These are phyloP conservation scores for Pythium dissotocum DNA, from an alignment of 352 stramenopile genomes.

Conservation along the genomic window DNA sequence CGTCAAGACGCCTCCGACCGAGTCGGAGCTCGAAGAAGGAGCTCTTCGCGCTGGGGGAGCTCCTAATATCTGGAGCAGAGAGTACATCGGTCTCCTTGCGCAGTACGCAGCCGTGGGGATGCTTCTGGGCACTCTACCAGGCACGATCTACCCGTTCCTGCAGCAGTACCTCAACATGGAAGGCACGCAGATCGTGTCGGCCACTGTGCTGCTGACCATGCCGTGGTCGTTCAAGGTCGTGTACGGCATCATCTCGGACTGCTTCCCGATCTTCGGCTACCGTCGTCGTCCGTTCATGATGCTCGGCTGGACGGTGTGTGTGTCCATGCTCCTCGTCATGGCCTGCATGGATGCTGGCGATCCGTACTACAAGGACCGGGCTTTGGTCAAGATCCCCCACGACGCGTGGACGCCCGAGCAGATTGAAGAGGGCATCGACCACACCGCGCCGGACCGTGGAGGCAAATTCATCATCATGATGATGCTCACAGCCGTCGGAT, in stretches of 20 bases:
- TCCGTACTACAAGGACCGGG: constrained; percentile 1
- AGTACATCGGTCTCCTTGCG: background rate
- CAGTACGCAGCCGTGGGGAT: background rate
- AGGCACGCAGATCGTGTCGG: constrained; percentile 32
- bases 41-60: background rate
- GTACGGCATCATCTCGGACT: constrained; percentile 31
- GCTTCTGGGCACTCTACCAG: background rate
- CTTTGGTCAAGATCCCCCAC: background rate
- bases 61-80: background rate
- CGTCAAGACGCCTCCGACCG: background rate
- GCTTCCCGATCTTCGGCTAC: constrained; percentile 37
- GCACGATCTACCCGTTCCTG: background rate
- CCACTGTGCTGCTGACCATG: constrained; percentile 27
- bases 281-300: constrained; percentile 39
- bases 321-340: background rate
- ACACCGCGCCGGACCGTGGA: background rate
- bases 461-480: constrained; percentile 5
- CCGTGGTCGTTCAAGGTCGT: constrained; percentile 42
- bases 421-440: background rate
- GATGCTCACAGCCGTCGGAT: constrained; percentile 1
- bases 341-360: background rate
- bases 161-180: constrained; percentile 36
- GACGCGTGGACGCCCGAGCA: background rate
- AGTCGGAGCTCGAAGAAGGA: background rate
- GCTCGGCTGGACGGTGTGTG: background rate